phyloP scores from a whole-genome alignment of 2,329 filamentous ascomycete species.

The Diaporthe amygdali region DNA sequence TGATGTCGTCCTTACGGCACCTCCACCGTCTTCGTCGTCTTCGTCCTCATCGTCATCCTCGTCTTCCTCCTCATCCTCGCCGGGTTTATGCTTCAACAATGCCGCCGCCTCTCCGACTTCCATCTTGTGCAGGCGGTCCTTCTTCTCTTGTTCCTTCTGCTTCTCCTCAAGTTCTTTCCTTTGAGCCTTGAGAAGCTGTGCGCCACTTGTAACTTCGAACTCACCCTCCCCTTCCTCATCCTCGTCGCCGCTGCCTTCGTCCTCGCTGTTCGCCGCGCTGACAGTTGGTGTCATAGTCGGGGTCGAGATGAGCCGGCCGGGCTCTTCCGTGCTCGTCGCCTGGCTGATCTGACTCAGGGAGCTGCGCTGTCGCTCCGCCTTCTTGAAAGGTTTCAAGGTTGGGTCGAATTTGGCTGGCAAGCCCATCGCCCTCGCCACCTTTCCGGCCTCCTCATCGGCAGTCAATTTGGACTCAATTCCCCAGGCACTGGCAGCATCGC shows the following conservation, averaged over 20 bases:
- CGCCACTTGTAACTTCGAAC: slow-evolving; percentile 45
- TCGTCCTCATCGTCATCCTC: slow-evolving; percentile 36
- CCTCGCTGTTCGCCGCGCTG: slow-evolving; percentile 30
- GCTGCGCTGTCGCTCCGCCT: slow-evolving; percentile 27
- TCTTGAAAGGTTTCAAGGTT: slow-evolving; percentile 62
- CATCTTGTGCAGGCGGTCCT: slow-evolving; percentile 64
- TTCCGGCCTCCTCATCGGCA: slow-evolving; percentile 67
- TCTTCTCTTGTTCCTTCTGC: slow-evolving; percentile 47
- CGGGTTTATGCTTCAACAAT: slow-evolving; percentile 38
- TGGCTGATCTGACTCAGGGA: slow-evolving; percentile 29
- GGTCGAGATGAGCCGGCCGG: slow-evolving; percentile 27
- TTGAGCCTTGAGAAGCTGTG: slow-evolving; percentile 47
- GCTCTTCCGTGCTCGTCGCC: slow-evolving; percentile 25
- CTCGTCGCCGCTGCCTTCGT: slow-evolving; percentile 27
- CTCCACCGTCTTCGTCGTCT: slow-evolving; percentile 22
- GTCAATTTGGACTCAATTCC: slow-evolving; percentile 61
- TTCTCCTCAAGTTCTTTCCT: slow-evolving; percentile 45
- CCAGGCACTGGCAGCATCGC: slow-evolving; percentile 56
- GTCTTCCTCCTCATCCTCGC: slow-evolving; percentile 28
- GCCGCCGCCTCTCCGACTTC: slow-evolving; percentile 63
- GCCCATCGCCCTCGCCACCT: slow-evolving; percentile 67
- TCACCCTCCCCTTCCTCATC: slow-evolving; percentile 49
- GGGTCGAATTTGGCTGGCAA: slow-evolving; percentile 68
- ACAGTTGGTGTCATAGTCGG: slow-evolving; percentile 25
- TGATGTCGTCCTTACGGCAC: slow-evolving; percentile 13